Percentiles rank a stretch among this genome's conserved stretches.
phyloP scores from a whole-genome alignment of 164 flowering plant species.

The Berberis vulgaris region DNA sequence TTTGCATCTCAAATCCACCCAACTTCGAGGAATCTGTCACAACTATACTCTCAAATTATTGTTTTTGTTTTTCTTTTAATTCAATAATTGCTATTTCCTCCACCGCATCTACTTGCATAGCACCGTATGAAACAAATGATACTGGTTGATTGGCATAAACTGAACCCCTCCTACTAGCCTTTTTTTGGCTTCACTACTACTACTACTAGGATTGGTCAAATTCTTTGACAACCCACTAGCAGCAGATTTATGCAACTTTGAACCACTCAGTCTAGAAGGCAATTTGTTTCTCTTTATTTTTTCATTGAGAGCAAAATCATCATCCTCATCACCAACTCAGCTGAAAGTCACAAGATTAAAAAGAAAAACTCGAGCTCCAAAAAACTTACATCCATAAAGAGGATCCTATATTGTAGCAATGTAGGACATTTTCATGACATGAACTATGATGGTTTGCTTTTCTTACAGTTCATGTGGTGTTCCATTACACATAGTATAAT shows the following conservation, averaged over 20 bases:
- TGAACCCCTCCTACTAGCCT: constrained; percentile 13
- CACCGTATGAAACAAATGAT: constrained; percentile 76
- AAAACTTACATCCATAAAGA: no score
- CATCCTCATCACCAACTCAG: constrained; percentile 42
- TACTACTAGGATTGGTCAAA: constrained; percentile 8
- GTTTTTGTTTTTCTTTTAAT: constrained; percentile 7
- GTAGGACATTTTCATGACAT: no score
- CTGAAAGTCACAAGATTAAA: constrained; percentile 31
- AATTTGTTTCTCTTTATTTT: constrained; percentile 18
- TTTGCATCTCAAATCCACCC: constrained; percentile 83
- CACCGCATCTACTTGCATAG: constrained; percentile 37
- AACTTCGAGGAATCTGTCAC: constrained; percentile 19
- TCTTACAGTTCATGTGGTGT: no score
- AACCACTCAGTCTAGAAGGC: constrained; percentile 15
- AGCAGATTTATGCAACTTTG: constrained; percentile 14
- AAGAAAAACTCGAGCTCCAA: not conserved
- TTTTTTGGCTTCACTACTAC: constrained; percentile 16
- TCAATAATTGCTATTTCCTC: constrained; percentile 14
- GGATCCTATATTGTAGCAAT: no score
- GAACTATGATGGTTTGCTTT: no score
- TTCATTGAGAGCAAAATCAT: constrained; percentile 42
- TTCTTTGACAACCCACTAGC: constrained; percentile 19
- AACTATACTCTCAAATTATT: constrained; percentile 12
- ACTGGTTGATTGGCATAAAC: constrained; percentile 59
- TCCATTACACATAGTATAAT: no score